Base-by-base conservation (phyloP, 208 protist species). In the Crithidia sp. region DNA sequence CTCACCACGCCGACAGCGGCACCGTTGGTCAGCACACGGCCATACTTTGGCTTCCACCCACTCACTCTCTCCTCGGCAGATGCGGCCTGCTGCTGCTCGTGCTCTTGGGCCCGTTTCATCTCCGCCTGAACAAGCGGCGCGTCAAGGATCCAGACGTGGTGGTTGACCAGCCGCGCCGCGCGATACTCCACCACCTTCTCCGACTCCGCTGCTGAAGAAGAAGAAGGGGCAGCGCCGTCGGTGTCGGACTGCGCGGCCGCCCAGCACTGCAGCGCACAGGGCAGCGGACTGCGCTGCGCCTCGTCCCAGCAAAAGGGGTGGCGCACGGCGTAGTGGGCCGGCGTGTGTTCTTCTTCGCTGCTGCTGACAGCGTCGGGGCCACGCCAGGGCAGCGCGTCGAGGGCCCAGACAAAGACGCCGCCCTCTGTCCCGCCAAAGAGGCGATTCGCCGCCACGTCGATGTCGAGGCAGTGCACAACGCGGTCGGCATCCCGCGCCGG, bases 11-110 rank as follows among this genome's bases (percentile, higher is more conserved):
- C 88, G 4, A 93, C 67, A 2, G 84, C 86, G 28, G 67, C 71
- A 0, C 88, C 88, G 49, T 69, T 68, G 1, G 88, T 81, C 36
- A 89, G 58, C n/a, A 74, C 76, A 40, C 71, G 71, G 7, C 71
- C 82, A 60, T 92, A 88, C 79, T 93, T 95, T 0, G 84, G 77
- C 71, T 92, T 91, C 90, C 90, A 95, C 49, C 49, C 70, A 59
- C 85, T 84, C 36, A 80, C 49, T 36, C 0, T 16, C 60, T 60
- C 66, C 17, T 41, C 36, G 54, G 56, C 54, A 16, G 28, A 28
- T 28, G 17, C 62, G 12, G 10, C 12, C 45, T 41, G 55, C n/a
- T 16, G 55, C 17, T 63, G 45, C 8, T n/a, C 28, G 49, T 10
- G 17, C 28, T 65, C 43, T 10, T 50, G 49, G 9, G 56, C 59